A percentile compares a stretch with the other conserved stretches of the same genome.
Evolutionary conservation across 1,284 basidiomycete species (phyloP).

Genomic region (Ganoderma lucidum): DNA sequence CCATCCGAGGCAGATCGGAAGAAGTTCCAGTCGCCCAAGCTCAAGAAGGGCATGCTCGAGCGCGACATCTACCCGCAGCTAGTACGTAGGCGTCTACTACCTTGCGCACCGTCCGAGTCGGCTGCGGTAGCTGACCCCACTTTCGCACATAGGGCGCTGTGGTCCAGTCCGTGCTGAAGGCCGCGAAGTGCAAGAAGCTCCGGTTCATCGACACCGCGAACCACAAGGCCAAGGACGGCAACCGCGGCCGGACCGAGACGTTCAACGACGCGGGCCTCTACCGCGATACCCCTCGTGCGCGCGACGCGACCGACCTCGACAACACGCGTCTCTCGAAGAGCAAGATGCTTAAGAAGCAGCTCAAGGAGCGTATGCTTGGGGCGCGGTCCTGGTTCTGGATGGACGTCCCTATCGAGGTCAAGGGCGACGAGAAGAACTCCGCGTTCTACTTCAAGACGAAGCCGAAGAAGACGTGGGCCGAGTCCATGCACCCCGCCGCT

Average conservation of each 20-base stretch:
- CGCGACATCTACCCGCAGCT: not conserved
- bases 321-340: not conserved
- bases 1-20: not conserved
- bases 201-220: not conserved
- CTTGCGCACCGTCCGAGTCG: not conserved
- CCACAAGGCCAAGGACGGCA: conserved; percentile 3
- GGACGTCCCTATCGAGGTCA: conserved; percentile 2
- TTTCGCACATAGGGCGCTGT: not conserved
- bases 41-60: not conserved
- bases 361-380: not conserved
- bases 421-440: not conserved
- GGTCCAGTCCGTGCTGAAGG: not conserved
- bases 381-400: not conserved
- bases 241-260: not conserved
- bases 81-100: not conserved
- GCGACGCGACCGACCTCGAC: not conserved
- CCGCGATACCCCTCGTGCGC: not conserved
- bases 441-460: conserved; percentile 5
- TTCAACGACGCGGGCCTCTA: not conserved
- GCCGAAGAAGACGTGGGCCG: not conserved
- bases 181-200: not conserved
- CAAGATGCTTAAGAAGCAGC: not conserved
- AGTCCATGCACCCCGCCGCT: not conserved
- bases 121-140: not conserved
- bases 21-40: not conserved